These are phyloP conservation scores for Didymella segeticola DNA, from an alignment of 2,329 filamentous ascomycete genomes.

Conservation along the genomic window DNA sequence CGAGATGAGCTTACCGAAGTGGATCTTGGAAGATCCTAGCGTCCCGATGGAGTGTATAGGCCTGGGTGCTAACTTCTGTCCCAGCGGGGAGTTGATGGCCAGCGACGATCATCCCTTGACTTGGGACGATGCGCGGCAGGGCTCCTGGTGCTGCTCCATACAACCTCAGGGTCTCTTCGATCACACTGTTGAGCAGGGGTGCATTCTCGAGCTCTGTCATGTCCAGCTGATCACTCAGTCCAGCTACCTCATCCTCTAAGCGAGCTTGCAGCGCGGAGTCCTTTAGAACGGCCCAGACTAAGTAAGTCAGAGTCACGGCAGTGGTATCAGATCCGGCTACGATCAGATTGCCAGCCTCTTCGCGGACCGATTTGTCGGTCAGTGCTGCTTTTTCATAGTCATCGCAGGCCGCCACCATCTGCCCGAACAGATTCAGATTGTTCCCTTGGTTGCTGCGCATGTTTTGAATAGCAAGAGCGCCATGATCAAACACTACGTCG, in stretches of 20 bases:
- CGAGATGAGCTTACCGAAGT: slow-evolving; percentile 24
- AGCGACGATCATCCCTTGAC: slow-evolving; percentile 41
- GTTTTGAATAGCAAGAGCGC: slow-evolving; percentile 23
- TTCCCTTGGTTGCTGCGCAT: slow-evolving; percentile 25
- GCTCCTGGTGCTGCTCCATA: slow-evolving; percentile 46
- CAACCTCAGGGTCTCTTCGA: slow-evolving; percentile 50
- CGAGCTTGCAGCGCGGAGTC: slow-evolving; percentile 24
- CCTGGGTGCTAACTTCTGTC: slow-evolving; percentile 48
- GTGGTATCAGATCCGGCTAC: slow-evolving; percentile 47
- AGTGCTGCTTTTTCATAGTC: slow-evolving; percentile 30
- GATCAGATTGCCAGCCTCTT: slow-evolving; percentile 42
- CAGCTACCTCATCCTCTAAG: slow-evolving; percentile 33
- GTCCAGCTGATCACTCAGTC: slow-evolving; percentile 22
- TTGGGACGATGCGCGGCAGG: slow-evolving; percentile 46
- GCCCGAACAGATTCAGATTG: slow-evolving; percentile 23
- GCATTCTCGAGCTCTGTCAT: slow-evolving; percentile 37
- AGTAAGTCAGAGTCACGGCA: slow-evolving; percentile 42
- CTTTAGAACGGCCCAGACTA: slow-evolving; percentile 43
- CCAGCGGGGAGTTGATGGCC: slow-evolving; percentile 47
- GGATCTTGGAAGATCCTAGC: slow-evolving; percentile 29
- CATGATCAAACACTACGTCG: slow-evolving; percentile 19
- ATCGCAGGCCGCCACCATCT: slow-evolving; percentile 23
- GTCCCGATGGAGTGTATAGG: slow-evolving; percentile 50
- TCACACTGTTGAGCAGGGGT: slow-evolving; percentile 45
- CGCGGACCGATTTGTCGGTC: slow-evolving; percentile 35